Conservation (phyloP, 768 basidiomycete genomes). For the Polyporus arcularius region DNA sequence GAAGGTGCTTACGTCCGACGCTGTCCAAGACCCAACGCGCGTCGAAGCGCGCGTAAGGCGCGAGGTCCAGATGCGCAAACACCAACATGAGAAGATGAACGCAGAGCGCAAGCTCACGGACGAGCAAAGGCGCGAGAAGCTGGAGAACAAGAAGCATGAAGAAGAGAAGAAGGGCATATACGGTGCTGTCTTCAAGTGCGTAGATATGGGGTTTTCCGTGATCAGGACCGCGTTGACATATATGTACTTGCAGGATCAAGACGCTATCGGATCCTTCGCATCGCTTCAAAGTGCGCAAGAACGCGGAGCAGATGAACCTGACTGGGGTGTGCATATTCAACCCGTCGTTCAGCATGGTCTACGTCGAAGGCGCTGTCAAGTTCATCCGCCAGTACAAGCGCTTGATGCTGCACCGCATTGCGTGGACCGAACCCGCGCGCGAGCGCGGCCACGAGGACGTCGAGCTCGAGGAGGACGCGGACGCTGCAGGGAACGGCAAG, state of each 20-base stretch:
- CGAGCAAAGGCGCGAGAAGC: slow-evolving; percentile 86
- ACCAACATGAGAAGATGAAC: slow-evolving; percentile 93
- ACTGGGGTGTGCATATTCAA: slow-evolving; percentile 92
- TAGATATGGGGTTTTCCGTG: slow-evolving; percentile 20
- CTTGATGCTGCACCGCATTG: slow-evolving; percentile 83
- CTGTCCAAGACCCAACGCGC: slow-evolving; percentile 95
- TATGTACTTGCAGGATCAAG: slow-evolving; percentile 60
- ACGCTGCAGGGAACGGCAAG: slow-evolving; percentile 36
- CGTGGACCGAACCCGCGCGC: slow-evolving; percentile 91
- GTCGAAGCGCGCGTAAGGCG: slow-evolving; percentile 94
- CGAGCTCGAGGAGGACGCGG: slow-evolving; percentile 57
- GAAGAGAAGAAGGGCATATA: slow-evolving; percentile 84
- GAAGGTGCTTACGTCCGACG: slow-evolving; percentile 96
- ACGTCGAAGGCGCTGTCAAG: slow-evolving; percentile 90
- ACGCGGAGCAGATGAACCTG: slow-evolving; percentile 88
- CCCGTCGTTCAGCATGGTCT: slow-evolving; percentile 85
- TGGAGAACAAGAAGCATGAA: slow-evolving; percentile 80
- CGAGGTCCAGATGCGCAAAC: slow-evolving; percentile 89
- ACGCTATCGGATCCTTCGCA: slow-evolving; percentile 90
- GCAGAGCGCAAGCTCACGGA: slow-evolving; percentile 88
- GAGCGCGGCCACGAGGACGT: slow-evolving; percentile 74
- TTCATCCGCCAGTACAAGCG: slow-evolving; percentile 85
- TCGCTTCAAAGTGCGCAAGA: slow-evolving; percentile 95
- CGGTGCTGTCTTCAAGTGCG: slow-evolving; percentile 91
- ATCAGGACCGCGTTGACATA: neutral